Conservation (phyloP, 306 rosid species). For the Dalbergia oliveri region DNA sequence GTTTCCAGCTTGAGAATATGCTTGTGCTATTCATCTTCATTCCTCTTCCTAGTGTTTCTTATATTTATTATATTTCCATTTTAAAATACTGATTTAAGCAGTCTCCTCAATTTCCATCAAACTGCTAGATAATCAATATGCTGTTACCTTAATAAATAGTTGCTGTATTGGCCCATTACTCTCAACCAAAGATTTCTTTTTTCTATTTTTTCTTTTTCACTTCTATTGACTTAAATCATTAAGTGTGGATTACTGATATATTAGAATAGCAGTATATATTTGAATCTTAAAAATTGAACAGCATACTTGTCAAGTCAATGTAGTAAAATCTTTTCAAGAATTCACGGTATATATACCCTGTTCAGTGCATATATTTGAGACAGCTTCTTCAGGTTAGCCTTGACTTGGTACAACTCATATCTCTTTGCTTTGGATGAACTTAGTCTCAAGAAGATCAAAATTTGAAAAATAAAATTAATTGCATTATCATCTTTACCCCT, state of each 20-base stretch:
- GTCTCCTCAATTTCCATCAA: slow-evolving; percentile 6
- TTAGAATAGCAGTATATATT: slow-evolving; percentile 20
- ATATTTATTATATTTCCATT: background rate
- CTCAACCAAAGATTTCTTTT: background rate
- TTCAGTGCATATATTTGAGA: background rate
- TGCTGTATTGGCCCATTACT: background rate
- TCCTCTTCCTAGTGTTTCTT: slow-evolving; percentile 22
- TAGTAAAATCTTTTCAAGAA: background rate
- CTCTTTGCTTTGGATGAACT: slow-evolving; percentile 21
- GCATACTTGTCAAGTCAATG: background rate
- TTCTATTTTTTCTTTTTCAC: background rate
- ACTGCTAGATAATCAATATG: background rate
- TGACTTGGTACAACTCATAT: slow-evolving; percentile 12
- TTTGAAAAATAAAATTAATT: background rate
- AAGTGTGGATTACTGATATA: background rate
- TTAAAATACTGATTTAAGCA: background rate
- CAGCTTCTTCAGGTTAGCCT: background rate
- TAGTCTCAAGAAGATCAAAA: background rate
- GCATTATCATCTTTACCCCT: background rate
- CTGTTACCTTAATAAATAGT: background rate
- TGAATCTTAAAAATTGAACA: too few species aligned
- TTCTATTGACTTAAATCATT: background rate
- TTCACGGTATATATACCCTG: background rate
- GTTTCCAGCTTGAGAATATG: slow-evolving; percentile 23
- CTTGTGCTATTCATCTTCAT: background rate